These are phyloP conservation scores for Clonostachys rhizophaga DNA, from an alignment of 2,329 filamentous ascomycete species.

Conservation along the genomic window DNA sequence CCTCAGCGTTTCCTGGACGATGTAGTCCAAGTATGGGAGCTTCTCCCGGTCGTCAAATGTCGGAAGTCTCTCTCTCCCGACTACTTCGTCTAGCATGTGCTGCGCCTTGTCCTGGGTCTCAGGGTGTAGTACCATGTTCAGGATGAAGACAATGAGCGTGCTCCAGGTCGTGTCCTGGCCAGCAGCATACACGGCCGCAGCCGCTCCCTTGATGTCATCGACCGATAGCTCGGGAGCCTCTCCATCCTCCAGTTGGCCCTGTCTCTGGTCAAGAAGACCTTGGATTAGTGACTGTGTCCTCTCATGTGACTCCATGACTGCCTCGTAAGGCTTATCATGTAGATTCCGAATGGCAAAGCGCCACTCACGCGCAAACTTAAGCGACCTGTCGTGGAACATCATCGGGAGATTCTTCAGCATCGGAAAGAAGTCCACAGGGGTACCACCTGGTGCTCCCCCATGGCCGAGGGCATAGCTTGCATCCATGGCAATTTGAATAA, in stretches of 20 bases:
- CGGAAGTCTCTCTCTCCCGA: constrained; percentile 38
- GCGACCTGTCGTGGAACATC: not conserved
- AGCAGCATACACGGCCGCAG: constrained; percentile 40
- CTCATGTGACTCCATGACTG: not conserved
- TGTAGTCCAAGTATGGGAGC: constrained; percentile 35
- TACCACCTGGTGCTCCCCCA: constrained; percentile 20
- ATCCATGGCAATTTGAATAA: constrained; percentile 28
- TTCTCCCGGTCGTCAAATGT: constrained; percentile 34
- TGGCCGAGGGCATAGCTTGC: constrained; percentile 19
- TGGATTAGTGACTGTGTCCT: not conserved
- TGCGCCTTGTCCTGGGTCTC: constrained; percentile 41
- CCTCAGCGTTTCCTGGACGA: constrained; percentile 33
- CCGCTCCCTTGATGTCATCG: constrained; percentile 42
- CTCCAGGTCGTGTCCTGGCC: constrained; percentile 41
- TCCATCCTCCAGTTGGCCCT: constrained; percentile 11
- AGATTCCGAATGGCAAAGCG: not conserved
- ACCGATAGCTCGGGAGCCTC: constrained; percentile 24
- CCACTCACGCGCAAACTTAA: not conserved
- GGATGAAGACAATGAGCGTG: constrained; percentile 35
- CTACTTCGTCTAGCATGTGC: constrained; percentile 37
- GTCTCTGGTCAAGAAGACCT: not conserved
- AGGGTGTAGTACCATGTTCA: constrained; percentile 34
- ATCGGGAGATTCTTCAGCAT: constrained; percentile 4
- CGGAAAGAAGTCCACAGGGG: constrained; percentile 43
- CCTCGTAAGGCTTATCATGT: not conserved